phyloP scores from a whole-genome alignment of 441 rosid genomes.

The Populus hybrid region DNA sequence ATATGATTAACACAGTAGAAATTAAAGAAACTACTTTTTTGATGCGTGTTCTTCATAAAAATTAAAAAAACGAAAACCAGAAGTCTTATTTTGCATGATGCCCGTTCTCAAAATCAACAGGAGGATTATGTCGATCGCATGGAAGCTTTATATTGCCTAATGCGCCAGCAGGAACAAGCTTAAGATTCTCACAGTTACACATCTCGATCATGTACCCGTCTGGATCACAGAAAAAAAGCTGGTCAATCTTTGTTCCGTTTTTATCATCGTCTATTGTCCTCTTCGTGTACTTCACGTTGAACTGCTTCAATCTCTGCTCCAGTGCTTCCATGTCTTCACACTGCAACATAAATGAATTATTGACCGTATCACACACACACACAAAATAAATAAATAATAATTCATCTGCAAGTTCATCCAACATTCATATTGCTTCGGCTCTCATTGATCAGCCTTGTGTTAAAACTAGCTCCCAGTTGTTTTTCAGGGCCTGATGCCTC shows the following conservation, averaged over 20 bases:
- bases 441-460: too few relatives aligned
- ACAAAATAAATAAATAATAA: background rate
- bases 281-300: conserved; percentile 41
- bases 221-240: conserved; percentile 59
- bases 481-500: too few relatives aligned
- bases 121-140: conserved; percentile 43
- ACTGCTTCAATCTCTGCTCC: conserved; percentile 42
- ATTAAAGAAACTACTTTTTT: too few relatives aligned
- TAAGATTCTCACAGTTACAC: conserved; percentile 70
- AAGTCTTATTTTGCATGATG: background rate
- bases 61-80: too few relatives aligned
- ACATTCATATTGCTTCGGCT: too few relatives aligned
- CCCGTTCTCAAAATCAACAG: conserved; percentile 16
- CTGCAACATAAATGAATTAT: background rate
- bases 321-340: conserved; percentile 52
- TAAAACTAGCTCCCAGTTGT: too few relatives aligned
- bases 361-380: too few relatives aligned
- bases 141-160: conserved; percentile 42
- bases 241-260: conserved; percentile 44
- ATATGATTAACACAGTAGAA: too few relatives aligned
- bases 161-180: conserved; percentile 48
- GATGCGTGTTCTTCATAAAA: too few relatives aligned
- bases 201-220: conserved; percentile 75
- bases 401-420: background rate
- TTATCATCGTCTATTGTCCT: conserved; percentile 37